Evolutionary conservation across 148 eudicot genomes (phyloP).

Genomic region (Fagopyrum tataricum): DNA sequence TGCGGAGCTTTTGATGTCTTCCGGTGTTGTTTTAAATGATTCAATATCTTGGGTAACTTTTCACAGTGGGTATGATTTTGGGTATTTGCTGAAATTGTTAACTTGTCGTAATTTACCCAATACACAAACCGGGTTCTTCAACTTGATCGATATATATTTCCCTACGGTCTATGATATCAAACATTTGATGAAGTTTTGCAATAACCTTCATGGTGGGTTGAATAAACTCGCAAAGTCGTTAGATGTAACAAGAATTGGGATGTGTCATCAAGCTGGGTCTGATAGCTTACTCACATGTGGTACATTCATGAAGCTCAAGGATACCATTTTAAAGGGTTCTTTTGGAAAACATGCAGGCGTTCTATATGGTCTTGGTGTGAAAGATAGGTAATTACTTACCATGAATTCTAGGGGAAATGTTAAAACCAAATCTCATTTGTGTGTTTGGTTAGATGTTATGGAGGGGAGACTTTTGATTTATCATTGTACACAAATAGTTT

Average conservation of each 20-base stretch:
- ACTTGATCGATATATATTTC: constrained; percentile 13
- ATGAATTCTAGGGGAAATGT: constrained; percentile 24
- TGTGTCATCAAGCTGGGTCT: constrained; percentile 7
- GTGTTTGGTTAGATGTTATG: constrained; percentile 26
- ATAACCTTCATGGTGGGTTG: constrained; percentile 1
- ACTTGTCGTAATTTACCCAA: constrained; percentile 1
- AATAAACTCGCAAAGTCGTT: constrained; percentile 12
- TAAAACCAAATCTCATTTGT: constrained; percentile 28
- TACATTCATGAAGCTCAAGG: constrained; percentile 15
- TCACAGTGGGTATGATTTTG: constrained; percentile 16
- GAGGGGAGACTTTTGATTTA: constrained; percentile 25
- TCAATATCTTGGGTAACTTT: constrained; percentile 1
- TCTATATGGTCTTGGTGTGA: constrained; percentile 8
- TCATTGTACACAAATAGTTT: constrained; percentile 43
- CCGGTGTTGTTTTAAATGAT: constrained; percentile 15
- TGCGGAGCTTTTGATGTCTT: constrained; percentile 14
- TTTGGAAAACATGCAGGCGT: constrained; percentile 6
- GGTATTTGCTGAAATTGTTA: constrained; percentile 11
- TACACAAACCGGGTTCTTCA: constrained; percentile 9
- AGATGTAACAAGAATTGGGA: constrained; percentile 1
- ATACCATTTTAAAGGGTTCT: not conserved
- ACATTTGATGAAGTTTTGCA: constrained; percentile 18
- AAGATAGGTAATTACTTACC: not conserved
- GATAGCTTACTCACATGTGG: constrained; percentile 14
- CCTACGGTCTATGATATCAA: constrained; percentile 16